Evolutionary conservation across 1,139 yeast species (phyloP), one percentile per base, ranked within the genome.

Genomic region (Sugiyamaella neomexicana): DNA sequence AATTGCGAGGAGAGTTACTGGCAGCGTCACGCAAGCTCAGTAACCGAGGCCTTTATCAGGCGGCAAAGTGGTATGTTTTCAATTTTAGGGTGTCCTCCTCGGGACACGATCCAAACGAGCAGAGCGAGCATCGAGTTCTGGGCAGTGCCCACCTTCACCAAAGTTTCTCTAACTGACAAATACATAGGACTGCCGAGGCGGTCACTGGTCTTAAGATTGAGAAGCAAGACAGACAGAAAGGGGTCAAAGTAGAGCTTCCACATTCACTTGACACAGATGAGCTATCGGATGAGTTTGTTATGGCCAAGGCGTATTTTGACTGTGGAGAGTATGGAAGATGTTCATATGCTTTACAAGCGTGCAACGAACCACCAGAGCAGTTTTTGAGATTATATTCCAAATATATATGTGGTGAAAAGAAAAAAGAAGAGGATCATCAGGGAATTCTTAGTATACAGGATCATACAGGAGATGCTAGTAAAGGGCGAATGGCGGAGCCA

Each of bases 311-410:
- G 0, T 85, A 87, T 64, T 89, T 93, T 73, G 86, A 83, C 64
- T 83, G 91, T 65, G 85, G 87, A 63, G 99, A 93, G 68, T 91
- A 85, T 66, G 95, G 86, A 57, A 73, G 99, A 34, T 88, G 95
- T 57, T 82, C 88, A 1, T 75, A 77, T 61, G 77, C 77, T 16
- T 72, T 91, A 57, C 75, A 75, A 54, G 80, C 85, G 47, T 42
- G 44, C 12, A 70, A 83, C 56, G 55, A 50, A 16, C 79, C 84
- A 1, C 76, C 79, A 53, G 82, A 88, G 12, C 62, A 77, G 46
- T 93, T 91, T 65, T 69, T 90, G 38, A 73, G 83, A 48, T 72
- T 88, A 12, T 91, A 91, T 66, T 75, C 96, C 16, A 75, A 78
- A 62, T 83, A 81, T 65, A 74, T 93, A 46, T 78, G 89, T 23